Percentiles rank a stretch among this genome's conserved stretches.
Conservation (phyloP, 2,329 filamentous ascomycete genomes). For the Torrubiella hemipterigena region DNA sequence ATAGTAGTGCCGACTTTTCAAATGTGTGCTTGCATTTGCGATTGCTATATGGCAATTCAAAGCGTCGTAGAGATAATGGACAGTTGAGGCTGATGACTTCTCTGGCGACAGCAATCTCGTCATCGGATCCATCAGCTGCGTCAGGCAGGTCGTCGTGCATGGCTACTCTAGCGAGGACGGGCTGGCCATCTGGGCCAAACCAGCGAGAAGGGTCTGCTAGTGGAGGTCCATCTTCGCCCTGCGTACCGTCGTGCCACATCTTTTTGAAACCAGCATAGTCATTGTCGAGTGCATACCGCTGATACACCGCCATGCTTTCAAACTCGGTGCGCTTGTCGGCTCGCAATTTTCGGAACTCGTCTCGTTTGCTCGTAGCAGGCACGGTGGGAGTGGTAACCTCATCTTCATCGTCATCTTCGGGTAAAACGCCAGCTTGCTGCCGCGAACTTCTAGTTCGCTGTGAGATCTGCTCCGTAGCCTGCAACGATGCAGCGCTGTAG, state of each 20-base stretch:
- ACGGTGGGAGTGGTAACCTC: slow-evolving; percentile 13
- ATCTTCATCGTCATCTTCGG: slow-evolving; percentile 13
- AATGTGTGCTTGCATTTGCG: slow-evolving; percentile 60
- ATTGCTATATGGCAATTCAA: slow-evolving; percentile 56
- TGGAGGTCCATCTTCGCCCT: slow-evolving; percentile 34
- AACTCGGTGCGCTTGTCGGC: slow-evolving; percentile 29
- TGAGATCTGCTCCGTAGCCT: slow-evolving; percentile 6
- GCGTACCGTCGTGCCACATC: slow-evolving; percentile 41
- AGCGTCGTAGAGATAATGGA: slow-evolving; percentile 52
- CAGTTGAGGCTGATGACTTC: slow-evolving; percentile 57
- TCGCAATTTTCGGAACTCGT: slow-evolving; percentile 23
- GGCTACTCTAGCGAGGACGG: slow-evolving; percentile 19
- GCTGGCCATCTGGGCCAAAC: slow-evolving; percentile 36
- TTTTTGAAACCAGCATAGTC: slow-evolving; percentile 49
- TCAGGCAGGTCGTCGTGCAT: slow-evolving; percentile 9
- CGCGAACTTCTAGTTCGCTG: slow-evolving; percentile 8
- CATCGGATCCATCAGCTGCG: slow-evolving; percentile 42
- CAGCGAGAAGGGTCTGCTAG: slow-evolving; percentile 41
- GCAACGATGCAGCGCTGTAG: slow-evolving; percentile 13
- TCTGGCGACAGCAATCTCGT: slow-evolving; percentile 56
- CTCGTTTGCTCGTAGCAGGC: slow-evolving; percentile 13
- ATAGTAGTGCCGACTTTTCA: slow-evolving; percentile 51
- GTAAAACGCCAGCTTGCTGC: slow-evolving; percentile 6
- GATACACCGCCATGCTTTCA: slow-evolving; percentile 23
- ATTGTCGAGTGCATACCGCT: slow-evolving; percentile 43